These are phyloP conservation scores for Suillus tomentosus DNA, from an alignment of 768 basidiomycete species.

Conservation along the genomic window DNA sequence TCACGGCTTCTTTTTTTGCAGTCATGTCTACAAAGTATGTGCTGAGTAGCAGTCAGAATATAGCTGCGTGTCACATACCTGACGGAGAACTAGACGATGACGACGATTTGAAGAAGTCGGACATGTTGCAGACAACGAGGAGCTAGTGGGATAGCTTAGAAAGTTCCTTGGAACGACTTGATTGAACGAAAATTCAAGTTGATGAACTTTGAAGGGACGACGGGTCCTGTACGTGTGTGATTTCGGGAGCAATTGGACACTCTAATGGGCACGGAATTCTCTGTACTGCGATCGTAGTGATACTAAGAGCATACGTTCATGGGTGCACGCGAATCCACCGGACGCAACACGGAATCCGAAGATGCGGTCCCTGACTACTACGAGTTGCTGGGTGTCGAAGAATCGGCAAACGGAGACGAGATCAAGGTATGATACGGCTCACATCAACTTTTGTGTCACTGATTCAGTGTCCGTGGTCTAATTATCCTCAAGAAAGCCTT, in stretches of 20 bases:
- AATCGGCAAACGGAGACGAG: constrained; percentile 82
- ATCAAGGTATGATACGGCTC: constrained; percentile 64
- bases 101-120: constrained; percentile 55
- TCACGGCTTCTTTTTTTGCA: constrained; percentile 46
- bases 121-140: constrained; percentile 36
- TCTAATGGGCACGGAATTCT: neutral
- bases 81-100: constrained; percentile 34
- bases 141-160: neutral
- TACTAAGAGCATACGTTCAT: constrained; percentile 37
- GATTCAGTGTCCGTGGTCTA: constrained; percentile 13
- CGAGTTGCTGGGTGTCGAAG: constrained; percentile 75
- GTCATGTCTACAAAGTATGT: constrained; percentile 33
- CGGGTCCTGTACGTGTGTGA: neutral
- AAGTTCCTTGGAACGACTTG: neutral
- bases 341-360: constrained; percentile 32
- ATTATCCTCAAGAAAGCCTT: constrained; percentile 65
- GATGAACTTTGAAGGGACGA: too few species aligned
- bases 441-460: neutral
- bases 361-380: constrained; percentile 68
- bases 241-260: constrained; percentile 1
- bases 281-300: neutral
- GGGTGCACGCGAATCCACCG: constrained; percentile 71
- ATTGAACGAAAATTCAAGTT: neutral
- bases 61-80: constrained; percentile 17
- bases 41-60: neutral